Evolutionary conservation across 108 stramenopile species (phyloP).

Genomic region (Skeletonema costatum): DNA sequence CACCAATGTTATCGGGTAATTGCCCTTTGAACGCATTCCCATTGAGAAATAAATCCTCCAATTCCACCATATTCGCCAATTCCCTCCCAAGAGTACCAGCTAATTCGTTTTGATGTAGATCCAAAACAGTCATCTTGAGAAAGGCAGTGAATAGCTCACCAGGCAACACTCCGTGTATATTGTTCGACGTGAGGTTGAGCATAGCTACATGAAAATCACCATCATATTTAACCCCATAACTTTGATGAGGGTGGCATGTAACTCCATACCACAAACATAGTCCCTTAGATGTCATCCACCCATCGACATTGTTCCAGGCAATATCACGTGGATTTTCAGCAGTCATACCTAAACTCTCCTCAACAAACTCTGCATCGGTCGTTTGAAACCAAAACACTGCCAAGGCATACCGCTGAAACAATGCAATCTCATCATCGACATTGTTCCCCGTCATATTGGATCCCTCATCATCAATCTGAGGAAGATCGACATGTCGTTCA

Average conservation of each 20-base stretch:
- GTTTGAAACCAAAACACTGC: slow-evolving; percentile 45
- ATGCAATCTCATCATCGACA: slow-evolving; percentile 20
- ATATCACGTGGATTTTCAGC: slow-evolving; percentile 8
- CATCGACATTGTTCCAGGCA: slow-evolving; percentile 15
- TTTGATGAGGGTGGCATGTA: slow-evolving; percentile 29
- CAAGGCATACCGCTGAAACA: slow-evolving; percentile 44
- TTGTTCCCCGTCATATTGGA: slow-evolving; percentile 12
- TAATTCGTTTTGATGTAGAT: slow-evolving; percentile 54
- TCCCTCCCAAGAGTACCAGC: slow-evolving; percentile 42
- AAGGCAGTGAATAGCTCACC: slow-evolving; percentile 47
- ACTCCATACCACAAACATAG: slow-evolving; percentile 41
- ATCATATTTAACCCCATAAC: slow-evolving; percentile 1
- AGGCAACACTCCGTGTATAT: slow-evolving; percentile 57
- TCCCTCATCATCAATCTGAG: slow-evolving; percentile 13
- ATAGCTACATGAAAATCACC: slow-evolving; percentile 36
- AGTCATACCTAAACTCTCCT: slow-evolving; percentile 6
- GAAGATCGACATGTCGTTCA: slow-evolving; percentile 32
- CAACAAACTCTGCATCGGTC: slow-evolving; percentile 20
- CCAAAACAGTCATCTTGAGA: slow-evolving; percentile 33
- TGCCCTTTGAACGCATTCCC: slow-evolving; percentile 21
- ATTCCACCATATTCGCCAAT: slow-evolving; percentile 33
- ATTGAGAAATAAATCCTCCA: slow-evolving; percentile 27
- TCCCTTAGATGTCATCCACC: slow-evolving; percentile 35
- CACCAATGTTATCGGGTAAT: slow-evolving; percentile 32
- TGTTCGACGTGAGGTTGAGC: slow-evolving; percentile 61